Conservation (phyloP, 495 filamentous ascomycete species). For the Penicillium macrosclerotiorum region DNA sequence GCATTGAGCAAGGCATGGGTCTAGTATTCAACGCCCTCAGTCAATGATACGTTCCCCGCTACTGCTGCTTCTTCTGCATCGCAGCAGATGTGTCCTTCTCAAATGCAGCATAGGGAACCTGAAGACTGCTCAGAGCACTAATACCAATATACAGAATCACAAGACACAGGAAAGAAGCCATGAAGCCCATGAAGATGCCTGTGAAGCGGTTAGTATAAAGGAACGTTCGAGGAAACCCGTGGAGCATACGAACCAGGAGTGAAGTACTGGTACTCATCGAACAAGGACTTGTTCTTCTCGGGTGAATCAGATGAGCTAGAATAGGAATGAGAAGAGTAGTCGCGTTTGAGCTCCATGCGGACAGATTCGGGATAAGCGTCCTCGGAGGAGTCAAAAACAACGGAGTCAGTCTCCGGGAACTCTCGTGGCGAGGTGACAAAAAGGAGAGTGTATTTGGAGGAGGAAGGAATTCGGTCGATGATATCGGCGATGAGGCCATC, state of each 20-base stretch:
- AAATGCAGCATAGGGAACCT: constrained; percentile 91
- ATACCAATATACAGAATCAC: constrained; percentile 76
- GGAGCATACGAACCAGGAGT: constrained; percentile 56
- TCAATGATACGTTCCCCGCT: constrained; percentile 11
- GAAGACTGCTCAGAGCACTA: constrained; percentile 68
- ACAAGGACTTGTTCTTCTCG: constrained; percentile 56
- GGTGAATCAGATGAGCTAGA: constrained; percentile 10
- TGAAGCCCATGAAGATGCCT: constrained; percentile 83
- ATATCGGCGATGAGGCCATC: constrained; percentile 61
- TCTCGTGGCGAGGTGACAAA: constrained; percentile 55
- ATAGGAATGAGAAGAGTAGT: constrained; percentile 36
- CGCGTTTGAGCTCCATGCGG: constrained; percentile 61
- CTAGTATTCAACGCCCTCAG: background rate
- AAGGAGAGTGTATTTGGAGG: constrained; percentile 60
- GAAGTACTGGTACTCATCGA: constrained; percentile 90
- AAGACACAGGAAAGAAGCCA: constrained; percentile 66
- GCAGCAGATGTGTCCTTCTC: constrained; percentile 90
- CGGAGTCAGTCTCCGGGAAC: constrained; percentile 36
- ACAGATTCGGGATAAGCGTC: constrained; percentile 45
- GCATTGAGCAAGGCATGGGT: constrained; percentile 12
- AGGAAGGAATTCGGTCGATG: constrained; percentile 51
- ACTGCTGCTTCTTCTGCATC: constrained; percentile 81
- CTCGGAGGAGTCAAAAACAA: constrained; percentile 51
- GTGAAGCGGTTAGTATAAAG: constrained; percentile 9
- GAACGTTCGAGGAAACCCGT: background rate